phyloP scores from a whole-genome alignment of 768 basidiomycete species.

The Lactarius evosmus region DNA sequence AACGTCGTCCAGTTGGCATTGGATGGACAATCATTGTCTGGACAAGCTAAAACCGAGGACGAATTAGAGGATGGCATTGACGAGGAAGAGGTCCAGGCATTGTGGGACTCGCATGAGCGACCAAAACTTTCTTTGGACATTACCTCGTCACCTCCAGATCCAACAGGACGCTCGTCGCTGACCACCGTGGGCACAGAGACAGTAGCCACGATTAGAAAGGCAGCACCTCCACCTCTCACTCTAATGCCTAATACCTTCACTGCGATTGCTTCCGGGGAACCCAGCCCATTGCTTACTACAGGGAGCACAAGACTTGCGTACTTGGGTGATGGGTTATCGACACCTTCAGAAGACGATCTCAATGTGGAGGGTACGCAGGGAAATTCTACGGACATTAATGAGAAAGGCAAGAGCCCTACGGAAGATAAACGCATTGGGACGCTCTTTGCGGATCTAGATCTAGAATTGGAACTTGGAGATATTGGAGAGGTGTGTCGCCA shows the following conservation, averaged over 20 bases:
- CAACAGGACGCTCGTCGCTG: constrained; percentile 38
- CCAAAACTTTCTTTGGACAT: constrained; percentile 39
- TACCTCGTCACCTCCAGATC: constrained; percentile 38
- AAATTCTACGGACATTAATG: background rate
- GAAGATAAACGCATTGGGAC: constrained; percentile 48
- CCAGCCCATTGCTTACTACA: constrained; percentile 39
- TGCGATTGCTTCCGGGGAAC: constrained; percentile 37
- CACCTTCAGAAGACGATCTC: constrained; percentile 26
- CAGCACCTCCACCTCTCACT: constrained; percentile 53
- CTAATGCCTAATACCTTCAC: constrained; percentile 36
- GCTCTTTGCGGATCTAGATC: constrained; percentile 46
- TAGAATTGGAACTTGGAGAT: constrained; percentile 43
- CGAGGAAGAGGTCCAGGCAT: constrained; percentile 37
- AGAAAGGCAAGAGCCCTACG: constrained; percentile 34
- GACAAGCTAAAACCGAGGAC: constrained; percentile 30
- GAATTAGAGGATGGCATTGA: constrained; percentile 44
- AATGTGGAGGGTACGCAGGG: constrained; percentile 24
- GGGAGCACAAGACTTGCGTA: constrained; percentile 47
- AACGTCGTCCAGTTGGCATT: constrained; percentile 54
- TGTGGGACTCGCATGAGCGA: constrained; percentile 31
- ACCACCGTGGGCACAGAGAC: constrained; percentile 30
- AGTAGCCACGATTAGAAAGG: constrained; percentile 36
- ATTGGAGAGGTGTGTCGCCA: constrained; percentile 36
- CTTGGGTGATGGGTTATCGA: constrained; percentile 35
- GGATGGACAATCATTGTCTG: constrained; percentile 41